These are phyloP conservation scores for Suhomyces emberorum DNA, from an alignment of 805 yeast species.

Conservation along the genomic window DNA sequence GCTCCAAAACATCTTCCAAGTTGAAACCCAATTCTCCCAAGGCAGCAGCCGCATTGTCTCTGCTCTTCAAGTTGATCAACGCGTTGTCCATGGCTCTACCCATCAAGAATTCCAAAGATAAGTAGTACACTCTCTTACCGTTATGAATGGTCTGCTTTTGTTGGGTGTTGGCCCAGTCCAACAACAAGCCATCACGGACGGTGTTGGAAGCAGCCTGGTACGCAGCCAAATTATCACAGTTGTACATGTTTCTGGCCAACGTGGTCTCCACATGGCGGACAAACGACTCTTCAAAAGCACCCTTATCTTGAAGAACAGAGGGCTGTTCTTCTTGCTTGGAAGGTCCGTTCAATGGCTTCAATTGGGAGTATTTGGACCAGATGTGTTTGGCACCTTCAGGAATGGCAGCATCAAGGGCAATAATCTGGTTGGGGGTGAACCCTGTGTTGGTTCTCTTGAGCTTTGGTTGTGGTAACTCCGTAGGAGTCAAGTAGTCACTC, in stretches of 20 bases:
- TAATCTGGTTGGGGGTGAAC: constrained; percentile 85
- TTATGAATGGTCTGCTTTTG: constrained; percentile 81
- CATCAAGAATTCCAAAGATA: constrained; percentile 87
- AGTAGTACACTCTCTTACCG: constrained; percentile 80
- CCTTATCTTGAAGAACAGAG: constrained; percentile 32
- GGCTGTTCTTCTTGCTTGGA: constrained; percentile 21
- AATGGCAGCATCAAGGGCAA: constrained; percentile 74
- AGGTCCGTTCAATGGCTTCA: constrained; percentile 22
- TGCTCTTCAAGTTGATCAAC: constrained; percentile 70
- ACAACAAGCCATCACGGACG: constrained; percentile 72
- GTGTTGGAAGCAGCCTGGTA: constrained; percentile 84
- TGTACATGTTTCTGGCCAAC: constrained; percentile 86
- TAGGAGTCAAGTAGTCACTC: constrained; percentile 39
- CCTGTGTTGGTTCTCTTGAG: constrained; percentile 84
- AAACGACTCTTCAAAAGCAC: constrained; percentile 63
- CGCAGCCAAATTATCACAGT: constrained; percentile 89
- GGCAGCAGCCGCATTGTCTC: constrained; percentile 48
- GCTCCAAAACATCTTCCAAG: constrained; percentile 76
- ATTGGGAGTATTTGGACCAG: constrained; percentile 70
- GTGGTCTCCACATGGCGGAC: constrained; percentile 88
- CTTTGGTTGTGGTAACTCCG: constrained; percentile 37
- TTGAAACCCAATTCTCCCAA: constrained; percentile 76
- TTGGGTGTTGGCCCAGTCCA: constrained; percentile 92
- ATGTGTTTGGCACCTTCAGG: constrained; percentile 73
- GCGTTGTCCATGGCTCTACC: constrained; percentile 96